Conservation (phyloP, 2,329 filamentous ascomycete species). For the Aspergillus hortae region DNA sequence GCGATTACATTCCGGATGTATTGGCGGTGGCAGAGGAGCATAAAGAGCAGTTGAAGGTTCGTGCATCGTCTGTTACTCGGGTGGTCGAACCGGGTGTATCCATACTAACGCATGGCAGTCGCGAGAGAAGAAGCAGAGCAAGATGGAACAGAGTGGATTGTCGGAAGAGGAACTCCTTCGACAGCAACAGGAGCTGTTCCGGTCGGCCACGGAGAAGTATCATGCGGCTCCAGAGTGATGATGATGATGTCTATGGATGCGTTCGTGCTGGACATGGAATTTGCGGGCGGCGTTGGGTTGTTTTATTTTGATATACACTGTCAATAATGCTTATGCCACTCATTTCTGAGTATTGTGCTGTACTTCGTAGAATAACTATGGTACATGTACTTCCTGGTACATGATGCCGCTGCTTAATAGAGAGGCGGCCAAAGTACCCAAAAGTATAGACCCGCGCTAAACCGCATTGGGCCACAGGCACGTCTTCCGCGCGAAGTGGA, state of each 20-base stretch:
- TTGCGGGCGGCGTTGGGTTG: constrained; percentile 8
- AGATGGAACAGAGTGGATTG: constrained; percentile 91
- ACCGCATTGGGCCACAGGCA: constrained; percentile 3
- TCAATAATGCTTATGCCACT: background rate
- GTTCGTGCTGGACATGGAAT: constrained; percentile 33
- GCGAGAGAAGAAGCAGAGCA: constrained; percentile 94
- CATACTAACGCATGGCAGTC: constrained; percentile 53
- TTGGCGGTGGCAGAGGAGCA: constrained; percentile 84
- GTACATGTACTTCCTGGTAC: too few relatives aligned
- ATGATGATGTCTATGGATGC: constrained; percentile 7
- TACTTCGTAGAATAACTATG: too few relatives aligned
- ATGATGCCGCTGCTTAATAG: background rate
- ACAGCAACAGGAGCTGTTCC: constrained; percentile 89
- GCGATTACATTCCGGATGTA: constrained; percentile 86
- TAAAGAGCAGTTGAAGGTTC: constrained; percentile 86
- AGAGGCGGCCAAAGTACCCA: background rate
- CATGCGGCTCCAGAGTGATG: constrained; percentile 48
- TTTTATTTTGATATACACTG: background rate
- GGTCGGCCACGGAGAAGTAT: constrained; percentile 71
- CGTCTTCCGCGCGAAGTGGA: background rate
- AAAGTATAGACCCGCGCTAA: constrained; percentile 18
- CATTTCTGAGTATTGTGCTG: too few relatives aligned
- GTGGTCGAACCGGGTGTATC: background rate
- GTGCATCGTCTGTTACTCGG: background rate
- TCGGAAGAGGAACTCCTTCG: constrained; percentile 84